Percentiles rank a stretch among this genome's conserved stretches.
Conservation (phyloP, 495 filamentous ascomycete species). For the Hypoxylon fuscum region DNA sequence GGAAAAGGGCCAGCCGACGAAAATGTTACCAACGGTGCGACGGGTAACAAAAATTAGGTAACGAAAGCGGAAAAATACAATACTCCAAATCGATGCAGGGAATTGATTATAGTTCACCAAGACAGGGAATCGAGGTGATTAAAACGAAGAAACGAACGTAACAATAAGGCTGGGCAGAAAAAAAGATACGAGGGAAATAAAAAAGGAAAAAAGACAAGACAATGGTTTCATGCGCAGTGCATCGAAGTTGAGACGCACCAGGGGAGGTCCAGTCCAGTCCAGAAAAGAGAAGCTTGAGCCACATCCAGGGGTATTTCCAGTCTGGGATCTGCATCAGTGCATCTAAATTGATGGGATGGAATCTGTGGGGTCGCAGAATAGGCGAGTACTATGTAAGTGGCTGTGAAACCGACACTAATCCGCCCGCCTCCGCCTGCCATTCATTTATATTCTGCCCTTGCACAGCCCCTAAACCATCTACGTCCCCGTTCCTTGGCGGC, state of each 20-base stretch:
- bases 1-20: not conserved
- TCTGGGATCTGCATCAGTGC: too few species aligned
- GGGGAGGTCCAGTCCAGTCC: not conserved
- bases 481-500: conserved; percentile 18
- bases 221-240: conserved; percentile 26
- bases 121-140: conserved; percentile 3
- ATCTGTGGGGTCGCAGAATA: too few species aligned
- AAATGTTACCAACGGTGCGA: conserved; percentile 1
- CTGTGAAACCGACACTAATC: conserved; percentile 33
- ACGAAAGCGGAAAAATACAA: not conserved
- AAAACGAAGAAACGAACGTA: conserved; percentile 17
- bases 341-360: too few species aligned
- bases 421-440: not conserved
- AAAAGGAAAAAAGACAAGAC: conserved; percentile 15
- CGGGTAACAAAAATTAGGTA: conserved; percentile 7
- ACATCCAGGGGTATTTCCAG: conserved; percentile 23
- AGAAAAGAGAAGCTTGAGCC: conserved; percentile 33
- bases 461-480: conserved; percentile 16
- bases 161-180: not conserved
- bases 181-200: conserved; percentile 10
- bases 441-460: not conserved
- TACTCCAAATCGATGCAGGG: conserved; percentile 19
- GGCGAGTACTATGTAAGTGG: too few species aligned
- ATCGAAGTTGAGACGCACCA: conserved; percentile 28
- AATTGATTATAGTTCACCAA: conserved; percentile 11